Conservation (phyloP, 2,329 filamentous ascomycete genomes). For the Boeremia lycopersici region DNA sequence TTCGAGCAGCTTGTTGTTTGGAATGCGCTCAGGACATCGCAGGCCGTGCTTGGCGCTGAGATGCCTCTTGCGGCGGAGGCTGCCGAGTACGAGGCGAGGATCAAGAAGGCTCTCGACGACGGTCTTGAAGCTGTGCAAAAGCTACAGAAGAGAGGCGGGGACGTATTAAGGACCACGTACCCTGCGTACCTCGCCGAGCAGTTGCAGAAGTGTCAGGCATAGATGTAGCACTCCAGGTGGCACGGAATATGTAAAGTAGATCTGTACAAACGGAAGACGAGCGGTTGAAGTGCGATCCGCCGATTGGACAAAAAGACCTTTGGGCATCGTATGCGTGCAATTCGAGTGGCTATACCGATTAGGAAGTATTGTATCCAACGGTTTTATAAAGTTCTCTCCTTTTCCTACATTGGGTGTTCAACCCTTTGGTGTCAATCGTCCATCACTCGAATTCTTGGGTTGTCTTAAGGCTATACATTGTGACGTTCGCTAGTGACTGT, state of each 20-base stretch:
- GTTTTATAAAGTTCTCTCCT: not conserved
- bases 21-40: constrained; percentile 53
- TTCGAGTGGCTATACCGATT: too few relatives aligned
- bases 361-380: not conserved
- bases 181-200: constrained; percentile 3
- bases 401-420: not conserved
- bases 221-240: not conserved
- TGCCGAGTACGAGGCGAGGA: constrained; percentile 19
- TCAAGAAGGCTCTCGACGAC: constrained; percentile 14
- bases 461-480: not conserved
- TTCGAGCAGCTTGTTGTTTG: constrained; percentile 46
- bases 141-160: constrained; percentile 8
- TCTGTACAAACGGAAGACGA: constrained; percentile 10
- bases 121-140: constrained; percentile 9
- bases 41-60: constrained; percentile 47
- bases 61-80: constrained; percentile 39
- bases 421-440: not conserved
- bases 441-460: not conserved
- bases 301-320: too few relatives aligned
- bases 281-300: not conserved
- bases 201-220: constrained; percentile 3
- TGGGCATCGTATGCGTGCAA: too few relatives aligned
- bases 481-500: too few relatives aligned
- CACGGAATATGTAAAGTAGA: not conserved
- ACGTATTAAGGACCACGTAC: not conserved